These are phyloP conservation scores for Coemansia reversa DNA, from an alignment of 192 early-diverging fungal species.

Conservation along the genomic window DNA sequence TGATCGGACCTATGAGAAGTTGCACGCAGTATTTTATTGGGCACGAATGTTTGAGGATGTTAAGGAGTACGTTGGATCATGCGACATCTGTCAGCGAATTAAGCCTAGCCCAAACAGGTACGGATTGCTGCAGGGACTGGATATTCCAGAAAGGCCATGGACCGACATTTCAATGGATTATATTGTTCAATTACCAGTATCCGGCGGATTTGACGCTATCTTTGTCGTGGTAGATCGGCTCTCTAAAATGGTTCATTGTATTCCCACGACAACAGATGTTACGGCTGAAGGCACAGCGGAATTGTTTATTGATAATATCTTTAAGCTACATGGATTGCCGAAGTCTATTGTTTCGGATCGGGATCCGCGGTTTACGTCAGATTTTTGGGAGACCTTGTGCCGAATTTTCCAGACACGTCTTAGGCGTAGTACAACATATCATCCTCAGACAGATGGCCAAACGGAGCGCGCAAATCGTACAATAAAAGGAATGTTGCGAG, in stretches of 20 bases:
- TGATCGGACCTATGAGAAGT: neutral
- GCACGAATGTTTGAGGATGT: neutral
- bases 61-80: neutral
- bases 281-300: too few relatives aligned
- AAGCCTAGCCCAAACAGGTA: neutral
- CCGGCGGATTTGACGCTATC: neutral
- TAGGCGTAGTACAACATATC: slow-evolving; percentile 38
- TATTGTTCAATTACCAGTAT: slow-evolving; percentile 5
- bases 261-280: too few relatives aligned
- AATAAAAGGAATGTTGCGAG: slow-evolving; percentile 42
- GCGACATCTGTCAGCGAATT: neutral
- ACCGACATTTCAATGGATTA: slow-evolving; percentile 14
- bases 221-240: too few relatives aligned
- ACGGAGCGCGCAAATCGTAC: slow-evolving; percentile 25
- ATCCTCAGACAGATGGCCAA: slow-evolving; percentile 27
- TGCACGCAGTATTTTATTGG: slow-evolving; percentile 9
- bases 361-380: slow-evolving; percentile 7
- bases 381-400: slow-evolving; percentile 13
- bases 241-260: too few relatives aligned
- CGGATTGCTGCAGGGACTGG: neutral
- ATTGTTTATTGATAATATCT: too few relatives aligned
- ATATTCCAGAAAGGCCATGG: neutral
- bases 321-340: too few relatives aligned
- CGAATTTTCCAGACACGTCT: slow-evolving; percentile 21
- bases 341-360: too few relatives aligned